phyloP scores from a whole-genome alignment of 345 rosid genomes.

The Heritiera littoralis region DNA sequence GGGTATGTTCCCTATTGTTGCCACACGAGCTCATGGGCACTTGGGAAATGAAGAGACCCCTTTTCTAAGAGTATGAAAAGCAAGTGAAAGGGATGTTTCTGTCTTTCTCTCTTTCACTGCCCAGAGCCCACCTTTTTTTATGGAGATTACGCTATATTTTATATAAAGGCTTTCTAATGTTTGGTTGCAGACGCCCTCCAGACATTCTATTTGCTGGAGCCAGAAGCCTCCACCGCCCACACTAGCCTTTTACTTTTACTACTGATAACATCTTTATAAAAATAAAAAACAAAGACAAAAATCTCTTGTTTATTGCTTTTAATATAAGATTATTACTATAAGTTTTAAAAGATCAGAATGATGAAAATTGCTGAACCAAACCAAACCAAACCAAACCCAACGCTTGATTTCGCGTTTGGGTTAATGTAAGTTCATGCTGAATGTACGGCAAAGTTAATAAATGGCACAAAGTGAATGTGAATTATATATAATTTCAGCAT shows the following conservation, averaged over 20 bases:
- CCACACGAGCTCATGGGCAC: constrained; percentile 50
- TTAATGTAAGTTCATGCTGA: too few relatives aligned
- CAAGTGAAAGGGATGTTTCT: constrained; percentile 42
- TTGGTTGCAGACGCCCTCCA: background rate
- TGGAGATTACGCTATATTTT: background rate
- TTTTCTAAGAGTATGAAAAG: constrained; percentile 27
- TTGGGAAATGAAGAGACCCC: background rate
- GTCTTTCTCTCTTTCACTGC: too few relatives aligned
- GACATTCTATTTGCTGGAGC: constrained; percentile 32
- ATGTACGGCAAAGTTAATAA: too few relatives aligned
- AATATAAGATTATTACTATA: too few relatives aligned
- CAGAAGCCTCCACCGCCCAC: background rate
- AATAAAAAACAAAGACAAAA: too few relatives aligned
- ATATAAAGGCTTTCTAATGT: background rate
- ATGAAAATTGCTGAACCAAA: background rate
- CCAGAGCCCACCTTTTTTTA: background rate
- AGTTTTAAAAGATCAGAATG: background rate
- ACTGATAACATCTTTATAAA: background rate
- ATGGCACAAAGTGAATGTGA: background rate
- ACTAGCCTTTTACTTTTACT: constrained; percentile 1
- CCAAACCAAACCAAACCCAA: background rate
- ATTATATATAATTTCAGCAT: background rate
- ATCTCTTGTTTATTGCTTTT: too few relatives aligned
- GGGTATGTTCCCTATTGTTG: constrained; percentile 51
- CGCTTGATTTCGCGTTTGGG: background rate